Evolutionary conservation across 2,329 filamentous ascomycete species (phyloP).

Genomic region (Waltergamsia citrina): DNA sequence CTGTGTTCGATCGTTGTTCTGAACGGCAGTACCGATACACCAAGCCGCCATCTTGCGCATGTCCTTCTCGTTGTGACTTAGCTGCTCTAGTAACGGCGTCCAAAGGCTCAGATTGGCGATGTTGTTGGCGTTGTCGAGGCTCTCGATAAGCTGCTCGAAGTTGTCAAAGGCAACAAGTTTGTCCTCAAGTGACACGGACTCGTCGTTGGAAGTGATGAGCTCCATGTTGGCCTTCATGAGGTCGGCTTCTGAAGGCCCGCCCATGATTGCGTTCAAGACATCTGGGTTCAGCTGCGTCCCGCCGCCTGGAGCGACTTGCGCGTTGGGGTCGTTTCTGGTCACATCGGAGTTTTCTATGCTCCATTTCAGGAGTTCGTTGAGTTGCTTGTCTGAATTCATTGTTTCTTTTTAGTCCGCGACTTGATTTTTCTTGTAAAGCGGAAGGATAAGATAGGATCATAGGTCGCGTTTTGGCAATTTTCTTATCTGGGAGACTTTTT

Average conservation of each 20-base stretch:
- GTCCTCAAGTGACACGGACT: constrained; percentile 60
- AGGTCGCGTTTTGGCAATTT: not conserved
- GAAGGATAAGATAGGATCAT: not conserved
- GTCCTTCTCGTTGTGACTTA: constrained; percentile 60
- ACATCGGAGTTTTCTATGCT: constrained; percentile 41
- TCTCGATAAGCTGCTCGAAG: constrained; percentile 86
- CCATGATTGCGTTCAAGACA: constrained; percentile 66
- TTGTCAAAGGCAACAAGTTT: constrained; percentile 87
- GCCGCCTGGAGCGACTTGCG: constrained; percentile 19
- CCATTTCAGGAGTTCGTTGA: constrained; percentile 78
- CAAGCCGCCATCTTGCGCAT: constrained; percentile 82
- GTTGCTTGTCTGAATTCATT: constrained; percentile 40
- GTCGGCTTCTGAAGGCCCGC: constrained; percentile 81
- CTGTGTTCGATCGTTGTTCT: constrained; percentile 86
- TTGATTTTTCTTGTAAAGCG: not conserved
- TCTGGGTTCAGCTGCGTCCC: constrained; percentile 52
- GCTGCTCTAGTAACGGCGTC: constrained; percentile 64
- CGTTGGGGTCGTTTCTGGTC: constrained; percentile 15
- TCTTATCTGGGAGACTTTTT: not conserved
- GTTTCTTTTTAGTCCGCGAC: constrained; percentile 5
- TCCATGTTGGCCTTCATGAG: constrained; percentile 82
- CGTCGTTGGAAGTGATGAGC: constrained; percentile 53
- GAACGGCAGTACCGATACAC: constrained; percentile 89
- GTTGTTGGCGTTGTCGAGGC: constrained; percentile 95
- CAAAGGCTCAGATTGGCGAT: constrained; percentile 71